Evolutionary conservation across 805 yeast genomes (phyloP).

Genomic region (Metschnikowia lochheadii): DNA sequence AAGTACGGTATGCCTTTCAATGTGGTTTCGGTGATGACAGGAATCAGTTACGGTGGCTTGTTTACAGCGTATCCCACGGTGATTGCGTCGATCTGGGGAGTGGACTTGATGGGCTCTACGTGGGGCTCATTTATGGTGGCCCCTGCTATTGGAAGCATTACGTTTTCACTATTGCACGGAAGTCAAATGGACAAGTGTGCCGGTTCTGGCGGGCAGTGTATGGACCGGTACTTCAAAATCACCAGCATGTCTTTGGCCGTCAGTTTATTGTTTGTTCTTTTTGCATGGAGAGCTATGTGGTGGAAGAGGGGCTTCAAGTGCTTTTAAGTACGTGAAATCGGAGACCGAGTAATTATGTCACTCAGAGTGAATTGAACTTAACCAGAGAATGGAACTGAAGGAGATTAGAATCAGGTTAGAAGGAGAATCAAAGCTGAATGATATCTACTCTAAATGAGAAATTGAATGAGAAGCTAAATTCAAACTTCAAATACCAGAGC

Average conservation of each 20-base stretch:
- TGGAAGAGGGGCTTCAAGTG: conserved; percentile 24
- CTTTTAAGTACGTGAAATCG: conserved; percentile 14
- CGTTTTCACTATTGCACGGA: conserved; percentile 71
- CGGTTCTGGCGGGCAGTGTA: conserved; percentile 16
- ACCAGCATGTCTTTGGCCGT: conserved; percentile 23
- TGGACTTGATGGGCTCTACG: conserved; percentile 82
- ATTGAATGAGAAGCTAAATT: too few species aligned
- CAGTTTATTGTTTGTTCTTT: conserved; percentile 23
- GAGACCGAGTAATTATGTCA: too few species aligned
- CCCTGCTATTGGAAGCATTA: conserved; percentile 76
- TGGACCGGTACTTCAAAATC: conserved; percentile 25
- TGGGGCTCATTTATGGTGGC: conserved; percentile 90
- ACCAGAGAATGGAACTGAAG: too few species aligned
- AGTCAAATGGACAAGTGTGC: conserved; percentile 48
- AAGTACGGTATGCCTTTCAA: conserved; percentile 15
- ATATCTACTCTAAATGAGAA: too few species aligned
- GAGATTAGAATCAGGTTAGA: too few species aligned
- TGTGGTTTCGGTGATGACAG: conserved; percentile 48
- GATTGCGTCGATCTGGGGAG: conserved; percentile 81
- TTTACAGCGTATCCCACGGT: conserved; percentile 86
- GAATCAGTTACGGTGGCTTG: conserved; percentile 74
- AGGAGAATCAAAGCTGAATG: too few species aligned
- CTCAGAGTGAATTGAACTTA: too few species aligned
- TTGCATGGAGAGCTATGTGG: conserved; percentile 32
- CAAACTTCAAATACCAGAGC: too few species aligned